These are phyloP conservation scores for Tuber aestivum DNA, from an alignment of 495 filamentous ascomycete species.

Conservation along the genomic window DNA sequence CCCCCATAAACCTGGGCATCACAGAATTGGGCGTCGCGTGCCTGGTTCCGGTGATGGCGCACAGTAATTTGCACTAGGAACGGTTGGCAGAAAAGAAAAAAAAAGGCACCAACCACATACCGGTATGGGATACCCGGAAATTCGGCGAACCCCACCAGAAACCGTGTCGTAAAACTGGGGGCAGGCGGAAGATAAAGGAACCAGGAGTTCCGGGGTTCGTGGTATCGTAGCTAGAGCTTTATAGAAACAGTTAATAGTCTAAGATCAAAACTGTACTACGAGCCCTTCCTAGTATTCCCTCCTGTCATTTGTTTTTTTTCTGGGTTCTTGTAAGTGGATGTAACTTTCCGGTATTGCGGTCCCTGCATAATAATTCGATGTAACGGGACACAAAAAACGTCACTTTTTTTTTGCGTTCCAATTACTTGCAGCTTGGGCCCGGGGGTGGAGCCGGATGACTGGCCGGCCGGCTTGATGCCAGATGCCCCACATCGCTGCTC, in stretches of 20 bases:
- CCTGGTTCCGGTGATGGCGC: conserved; percentile 1
- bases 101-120: neutral
- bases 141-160: neutral
- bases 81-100: neutral
- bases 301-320: neutral
- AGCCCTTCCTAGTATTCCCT: neutral
- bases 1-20: neutral
- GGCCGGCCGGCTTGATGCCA: neutral
- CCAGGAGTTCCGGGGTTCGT: neutral
- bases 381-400: neutral
- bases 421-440: neutral
- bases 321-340: neutral
- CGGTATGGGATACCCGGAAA: neutral
- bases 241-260: neutral
- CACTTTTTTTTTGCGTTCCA: neutral
- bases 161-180: neutral
- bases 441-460: neutral
- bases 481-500: neutral
- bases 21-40: neutral
- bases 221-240: neutral
- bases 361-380: neutral
- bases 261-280: neutral
- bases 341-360: neutral
- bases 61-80: neutral
- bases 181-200: neutral